Percentiles rank a stretch among this genome's conserved stretches.
These are phyloP conservation scores for Fusarium equiseti DNA, from an alignment of 2,329 filamentous ascomycete genomes.

Conservation along the genomic window DNA sequence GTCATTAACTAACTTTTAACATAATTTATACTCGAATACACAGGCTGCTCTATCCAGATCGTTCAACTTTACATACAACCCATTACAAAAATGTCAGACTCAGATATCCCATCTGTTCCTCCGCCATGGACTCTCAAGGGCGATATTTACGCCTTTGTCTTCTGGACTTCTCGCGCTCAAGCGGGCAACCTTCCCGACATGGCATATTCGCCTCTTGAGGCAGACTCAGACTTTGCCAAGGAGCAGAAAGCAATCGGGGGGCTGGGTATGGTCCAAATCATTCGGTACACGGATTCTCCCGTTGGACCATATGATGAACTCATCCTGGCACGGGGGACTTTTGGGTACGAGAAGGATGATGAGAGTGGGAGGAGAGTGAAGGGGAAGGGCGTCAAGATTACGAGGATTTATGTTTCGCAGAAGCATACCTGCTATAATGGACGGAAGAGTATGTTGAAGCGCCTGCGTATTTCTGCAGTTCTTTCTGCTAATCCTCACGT, in stretches of 20 bases:
- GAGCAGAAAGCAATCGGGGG: constrained; percentile 58
- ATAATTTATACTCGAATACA: too few relatives aligned
- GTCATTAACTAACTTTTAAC: too few relatives aligned
- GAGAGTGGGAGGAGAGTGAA: constrained; percentile 49
- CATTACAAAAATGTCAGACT: constrained; percentile 45
- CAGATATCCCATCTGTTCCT: constrained; percentile 41
- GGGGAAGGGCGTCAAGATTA: constrained; percentile 57
- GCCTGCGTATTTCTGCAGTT: background rate
- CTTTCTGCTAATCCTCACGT: background rate
- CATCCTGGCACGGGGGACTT: constrained; percentile 61
- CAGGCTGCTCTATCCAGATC: too few relatives aligned
- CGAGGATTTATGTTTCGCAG: constrained; percentile 68
- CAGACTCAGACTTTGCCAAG: constrained; percentile 54
- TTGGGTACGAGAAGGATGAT: constrained; percentile 56
- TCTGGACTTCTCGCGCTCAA: constrained; percentile 52
- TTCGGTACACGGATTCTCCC: constrained; percentile 63
- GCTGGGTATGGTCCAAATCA: constrained; percentile 62
- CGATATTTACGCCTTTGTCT: constrained; percentile 59
- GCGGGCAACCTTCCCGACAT: constrained; percentile 52
- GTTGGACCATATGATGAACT: constrained; percentile 68
- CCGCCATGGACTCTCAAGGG: constrained; percentile 61
- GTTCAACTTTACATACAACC: too few relatives aligned
- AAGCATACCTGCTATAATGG: constrained; percentile 66
- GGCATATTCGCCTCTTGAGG: constrained; percentile 63
- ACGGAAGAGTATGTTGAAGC: constrained; percentile 57